Evolutionary conservation across 2,329 filamentous ascomycete species (phyloP), one percentile per base, ranked within the genome.

Genomic region (Aspergillus glaucus): DNA sequence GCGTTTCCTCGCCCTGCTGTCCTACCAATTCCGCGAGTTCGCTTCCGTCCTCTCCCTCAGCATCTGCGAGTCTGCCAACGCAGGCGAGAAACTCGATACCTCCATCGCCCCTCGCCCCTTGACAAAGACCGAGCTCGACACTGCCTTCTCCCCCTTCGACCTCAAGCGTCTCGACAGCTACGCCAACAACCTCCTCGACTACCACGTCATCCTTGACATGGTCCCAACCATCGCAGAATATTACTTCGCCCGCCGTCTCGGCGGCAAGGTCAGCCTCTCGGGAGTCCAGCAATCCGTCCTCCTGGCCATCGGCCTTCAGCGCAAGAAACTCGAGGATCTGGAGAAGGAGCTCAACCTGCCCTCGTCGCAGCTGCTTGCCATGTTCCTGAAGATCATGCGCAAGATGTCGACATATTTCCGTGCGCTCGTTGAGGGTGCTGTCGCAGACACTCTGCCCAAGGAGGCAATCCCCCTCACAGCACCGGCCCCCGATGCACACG

Each of bases 371-470:
- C 75, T 96, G 3, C 77, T 98, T 53, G 91, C 92, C 52, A 95
- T 97, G 86, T 97, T 98, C 69, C 88, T 95, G 67, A 98, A 98
- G 76, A 86, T 95, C 52, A 79, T 96, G 51, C 83, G 90, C 56
- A 97, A 97, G 74, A 79, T 95, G 36, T 87, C 87, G 2, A 77
- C 80, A 2, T 81, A 91, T 64, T 93, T 98, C 70, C 81, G 84
- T 28, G 74, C 78, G 3, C 71, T 97, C 1, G 78, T 96, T 2
- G 81, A 89, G 39, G 82, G 81, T 3, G 89, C 88, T 0, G 84
- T 86, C 9, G 84, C 82, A 48, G 80, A 82, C 1, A 76, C 81
- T 43, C 74, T 91, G 59, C 85, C 86, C 3, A 72, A 75, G 41
- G 68, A 77, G 2, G 75, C 80, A 47, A 61, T 66, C 9, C 66